Evolutionary conservation across 1,284 basidiomycete genomes (phyloP), one percentile per base, ranked within the genome.

Genomic region (Trichosporon ovoides): DNA sequence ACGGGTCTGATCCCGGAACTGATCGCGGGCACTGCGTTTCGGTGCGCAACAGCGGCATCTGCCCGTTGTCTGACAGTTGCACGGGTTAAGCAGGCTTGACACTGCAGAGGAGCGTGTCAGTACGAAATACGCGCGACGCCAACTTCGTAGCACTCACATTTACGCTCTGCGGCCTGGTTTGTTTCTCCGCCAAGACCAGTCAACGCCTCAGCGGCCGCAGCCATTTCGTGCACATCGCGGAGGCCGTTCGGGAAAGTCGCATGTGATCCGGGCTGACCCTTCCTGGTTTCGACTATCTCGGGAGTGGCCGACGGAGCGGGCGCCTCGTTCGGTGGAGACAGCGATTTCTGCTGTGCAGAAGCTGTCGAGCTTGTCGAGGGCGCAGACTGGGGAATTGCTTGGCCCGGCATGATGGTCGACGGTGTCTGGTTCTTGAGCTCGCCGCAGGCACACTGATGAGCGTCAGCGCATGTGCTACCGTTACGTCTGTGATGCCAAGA

Each of bases 31-130:
- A 51, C 20, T n/a, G 24, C 57, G 62, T 48, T 70, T 73, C 14
- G 79, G 77, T 10, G 80, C 80, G 63, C 83, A 86, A 69, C 88
- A 90, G 56, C 72, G 74, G 67, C 81, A 83, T 1, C 68, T 66
- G 1, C 78, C 79, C 31, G 70, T 75, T 2, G 73, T 68, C 38
- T 77, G 77, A 66, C 82, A 83, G 28, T 71, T 62, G 61, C 80
- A 80, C 1, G 79, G 75, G 55, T 76, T 75, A 18, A 74, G 63
- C 14, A 77, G 62, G 24, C 65, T 68, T 38, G 53, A 49, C 19
- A 74, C 72, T 74, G 61, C 35, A 14, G 12, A 24, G 37, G 55
- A 43, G 36, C 12, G n/a, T n/a, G n/a, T n/a, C n/a, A n/a, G n/a
- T n/a, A n/a, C n/a, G n/a, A n/a, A n/a, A n/a, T n/a, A n/a, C n/a